Conservation (phyloP, 768 basidiomycete species). For the Phanerochaete carnosa region DNA sequence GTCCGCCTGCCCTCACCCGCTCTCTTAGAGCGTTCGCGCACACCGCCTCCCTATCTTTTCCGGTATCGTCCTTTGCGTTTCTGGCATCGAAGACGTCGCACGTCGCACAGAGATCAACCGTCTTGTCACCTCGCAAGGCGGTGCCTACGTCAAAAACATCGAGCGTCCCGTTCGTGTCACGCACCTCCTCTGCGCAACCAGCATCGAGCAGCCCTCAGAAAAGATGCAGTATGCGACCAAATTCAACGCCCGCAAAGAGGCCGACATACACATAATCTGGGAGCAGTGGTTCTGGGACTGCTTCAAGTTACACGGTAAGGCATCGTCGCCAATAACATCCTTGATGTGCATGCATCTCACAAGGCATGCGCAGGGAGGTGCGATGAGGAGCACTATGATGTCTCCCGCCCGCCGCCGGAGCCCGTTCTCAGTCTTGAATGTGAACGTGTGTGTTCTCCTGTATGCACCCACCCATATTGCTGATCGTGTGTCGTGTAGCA, state of each 20-base stretch:
- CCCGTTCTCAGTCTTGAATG: constrained; percentile 35
- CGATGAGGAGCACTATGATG: constrained; percentile 58
- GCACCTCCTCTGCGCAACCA: constrained; percentile 76
- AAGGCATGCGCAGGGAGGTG: constrained; percentile 46
- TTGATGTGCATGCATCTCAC: background rate
- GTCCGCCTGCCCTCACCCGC: background rate
- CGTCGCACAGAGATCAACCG: constrained; percentile 63
- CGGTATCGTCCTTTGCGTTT: constrained; percentile 65
- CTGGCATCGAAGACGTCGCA: constrained; percentile 66
- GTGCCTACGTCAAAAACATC: constrained; percentile 69
- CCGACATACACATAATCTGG: constrained; percentile 79
- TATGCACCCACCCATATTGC: background rate
- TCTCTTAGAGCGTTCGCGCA: constrained; percentile 48
- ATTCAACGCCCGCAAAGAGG: constrained; percentile 67
- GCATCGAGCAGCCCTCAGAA: constrained; percentile 51
- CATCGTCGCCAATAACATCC: background rate
- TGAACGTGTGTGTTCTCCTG: constrained; percentile 5
- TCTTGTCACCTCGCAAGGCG: constrained; percentile 56
- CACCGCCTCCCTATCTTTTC: constrained; percentile 75
- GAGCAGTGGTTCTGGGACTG: constrained; percentile 99
- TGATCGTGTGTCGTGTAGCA: background rate
- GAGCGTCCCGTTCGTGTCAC: constrained; percentile 80
- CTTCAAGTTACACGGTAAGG: constrained; percentile 53
- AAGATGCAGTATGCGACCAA: constrained; percentile 80
- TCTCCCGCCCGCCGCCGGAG: constrained; percentile 57